phyloP scores from a whole-genome alignment of 495 filamentous ascomycete genomes.

The Extremus antarcticus region DNA sequence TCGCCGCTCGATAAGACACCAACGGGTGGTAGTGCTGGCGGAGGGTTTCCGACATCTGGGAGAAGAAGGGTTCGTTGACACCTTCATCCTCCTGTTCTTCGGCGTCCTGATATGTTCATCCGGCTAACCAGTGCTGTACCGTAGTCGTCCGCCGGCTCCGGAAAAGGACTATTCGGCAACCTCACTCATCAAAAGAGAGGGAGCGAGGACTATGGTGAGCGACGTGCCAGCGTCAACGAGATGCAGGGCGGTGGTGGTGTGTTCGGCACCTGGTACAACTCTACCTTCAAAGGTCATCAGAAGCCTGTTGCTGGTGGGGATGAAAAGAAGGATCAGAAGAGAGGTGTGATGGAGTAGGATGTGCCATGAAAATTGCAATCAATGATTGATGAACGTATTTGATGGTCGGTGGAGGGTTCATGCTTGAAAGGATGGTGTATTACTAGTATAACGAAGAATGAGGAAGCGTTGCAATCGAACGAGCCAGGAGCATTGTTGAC shows the following conservation, averaged over 20 bases:
- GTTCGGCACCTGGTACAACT: conserved; percentile 15
- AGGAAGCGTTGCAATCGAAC: too few relatives aligned
- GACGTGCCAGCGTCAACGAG: conserved; percentile 11
- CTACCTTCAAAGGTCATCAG: conserved; percentile 13
- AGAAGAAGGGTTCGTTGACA: conserved; percentile 5
- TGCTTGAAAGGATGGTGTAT: neutral
- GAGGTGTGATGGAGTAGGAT: conserved; percentile 2
- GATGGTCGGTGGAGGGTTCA: neutral
- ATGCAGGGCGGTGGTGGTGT: conserved; percentile 5
- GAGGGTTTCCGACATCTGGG: neutral
- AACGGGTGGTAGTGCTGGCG: conserved; percentile 5
- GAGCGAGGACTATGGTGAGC: conserved; percentile 18
- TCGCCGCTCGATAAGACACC: conserved; percentile 12
- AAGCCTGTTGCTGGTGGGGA: neutral
- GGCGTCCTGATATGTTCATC: too few relatives aligned
- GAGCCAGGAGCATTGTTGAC: too few relatives aligned
- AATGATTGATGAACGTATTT: neutral
- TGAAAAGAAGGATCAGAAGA: neutral
- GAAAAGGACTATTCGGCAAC: conserved; percentile 11
- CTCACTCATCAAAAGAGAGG: conserved; percentile 14
- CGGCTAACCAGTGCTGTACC: neutral
- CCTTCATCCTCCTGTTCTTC: neutral
- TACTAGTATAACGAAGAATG: neutral
- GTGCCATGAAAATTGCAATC: neutral
- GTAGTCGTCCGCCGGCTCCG: conserved; percentile 2